phyloP scores from a whole-genome alignment of 2,329 filamentous ascomycete species.

The Colletotrichum orchidophilum region DNA sequence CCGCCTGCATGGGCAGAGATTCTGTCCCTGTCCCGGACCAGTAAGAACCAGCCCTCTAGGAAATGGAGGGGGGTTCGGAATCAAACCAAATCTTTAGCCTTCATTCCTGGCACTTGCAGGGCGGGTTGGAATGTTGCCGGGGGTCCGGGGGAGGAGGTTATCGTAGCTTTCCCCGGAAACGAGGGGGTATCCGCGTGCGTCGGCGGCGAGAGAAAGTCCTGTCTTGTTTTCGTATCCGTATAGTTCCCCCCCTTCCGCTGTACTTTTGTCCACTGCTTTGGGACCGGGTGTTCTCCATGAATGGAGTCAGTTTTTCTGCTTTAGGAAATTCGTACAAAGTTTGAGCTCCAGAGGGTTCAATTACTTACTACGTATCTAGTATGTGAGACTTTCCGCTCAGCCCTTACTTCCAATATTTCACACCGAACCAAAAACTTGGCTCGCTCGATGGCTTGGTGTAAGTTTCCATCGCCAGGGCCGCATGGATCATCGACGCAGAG shows the following conservation, averaged over 20 bases:
- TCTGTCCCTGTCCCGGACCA: neutral
- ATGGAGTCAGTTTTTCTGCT: neutral
- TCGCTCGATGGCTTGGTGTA: neutral
- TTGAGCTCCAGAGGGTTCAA: neutral
- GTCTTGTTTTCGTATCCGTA: neutral
- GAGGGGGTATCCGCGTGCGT: slow-evolving; percentile 8
- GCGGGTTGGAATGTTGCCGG: slow-evolving; percentile 5
- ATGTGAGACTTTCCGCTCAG: neutral
- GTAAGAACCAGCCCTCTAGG: neutral
- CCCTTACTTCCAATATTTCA: neutral
- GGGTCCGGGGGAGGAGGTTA: neutral
- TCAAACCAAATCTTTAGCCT: neutral
- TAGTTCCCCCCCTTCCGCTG: neutral
- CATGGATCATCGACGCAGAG: slow-evolving; percentile 28
- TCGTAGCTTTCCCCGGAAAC: slow-evolving; percentile 12
- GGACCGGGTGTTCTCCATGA: neutral
- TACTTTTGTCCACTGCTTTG: neutral
- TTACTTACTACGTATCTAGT: no score
- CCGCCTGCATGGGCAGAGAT: slow-evolving; percentile 3
- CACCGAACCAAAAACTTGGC: neutral
- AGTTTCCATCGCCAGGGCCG: neutral
- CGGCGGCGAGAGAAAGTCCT: neutral
- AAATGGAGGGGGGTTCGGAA: neutral
- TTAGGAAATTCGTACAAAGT: neutral
- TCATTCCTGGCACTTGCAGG: neutral